Evolutionary conservation across 2,329 filamentous ascomycete species (phyloP).

Genomic region (Allantophomopsis cytisporea): DNA sequence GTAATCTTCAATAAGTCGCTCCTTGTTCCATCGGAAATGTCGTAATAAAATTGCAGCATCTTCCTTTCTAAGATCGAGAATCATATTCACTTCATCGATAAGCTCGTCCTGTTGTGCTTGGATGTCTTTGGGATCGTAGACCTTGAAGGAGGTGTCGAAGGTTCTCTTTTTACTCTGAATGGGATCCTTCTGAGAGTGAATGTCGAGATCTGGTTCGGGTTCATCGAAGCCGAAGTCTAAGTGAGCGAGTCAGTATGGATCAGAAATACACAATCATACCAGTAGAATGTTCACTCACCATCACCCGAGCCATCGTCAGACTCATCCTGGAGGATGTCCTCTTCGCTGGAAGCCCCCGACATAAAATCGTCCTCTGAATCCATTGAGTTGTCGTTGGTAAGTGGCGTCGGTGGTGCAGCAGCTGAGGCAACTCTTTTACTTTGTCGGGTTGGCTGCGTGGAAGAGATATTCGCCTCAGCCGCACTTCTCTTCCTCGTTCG

Average conservation of each 20-base stretch:
- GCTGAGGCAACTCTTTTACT: slow-evolving; percentile 21
- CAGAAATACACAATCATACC: background rate
- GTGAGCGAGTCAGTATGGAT: slow-evolving; percentile 2
- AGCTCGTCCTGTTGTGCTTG: slow-evolving; percentile 75
- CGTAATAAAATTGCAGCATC: slow-evolving; percentile 83
- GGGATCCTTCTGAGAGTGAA: slow-evolving; percentile 42
- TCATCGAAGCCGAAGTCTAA: slow-evolving; percentile 29
- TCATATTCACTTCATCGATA: slow-evolving; percentile 80
- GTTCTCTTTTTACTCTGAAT: slow-evolving; percentile 60
- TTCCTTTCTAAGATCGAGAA: slow-evolving; percentile 79
- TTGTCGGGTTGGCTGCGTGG: slow-evolving; percentile 18
- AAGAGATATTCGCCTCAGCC: slow-evolving; percentile 24
- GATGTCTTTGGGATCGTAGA: slow-evolving; percentile 70
- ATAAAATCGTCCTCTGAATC: slow-evolving; percentile 94
- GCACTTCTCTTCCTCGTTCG: slow-evolving; percentile 37
- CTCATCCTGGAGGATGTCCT: slow-evolving; percentile 59
- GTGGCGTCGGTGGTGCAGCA: slow-evolving; percentile 37
- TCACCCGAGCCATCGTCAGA: slow-evolving; percentile 50
- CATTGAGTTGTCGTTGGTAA: slow-evolving; percentile 52
- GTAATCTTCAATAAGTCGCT: slow-evolving; percentile 85
- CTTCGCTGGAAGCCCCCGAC: slow-evolving; percentile 68
- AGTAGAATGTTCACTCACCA: slow-evolving; percentile 10
- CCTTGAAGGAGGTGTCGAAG: slow-evolving; percentile 76
- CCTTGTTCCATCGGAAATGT: slow-evolving; percentile 91
- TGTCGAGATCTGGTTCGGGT: slow-evolving; percentile 31